Conservation (phyloP, 495 filamentous ascomycete species). For the Trichoderma gamsii region DNA sequence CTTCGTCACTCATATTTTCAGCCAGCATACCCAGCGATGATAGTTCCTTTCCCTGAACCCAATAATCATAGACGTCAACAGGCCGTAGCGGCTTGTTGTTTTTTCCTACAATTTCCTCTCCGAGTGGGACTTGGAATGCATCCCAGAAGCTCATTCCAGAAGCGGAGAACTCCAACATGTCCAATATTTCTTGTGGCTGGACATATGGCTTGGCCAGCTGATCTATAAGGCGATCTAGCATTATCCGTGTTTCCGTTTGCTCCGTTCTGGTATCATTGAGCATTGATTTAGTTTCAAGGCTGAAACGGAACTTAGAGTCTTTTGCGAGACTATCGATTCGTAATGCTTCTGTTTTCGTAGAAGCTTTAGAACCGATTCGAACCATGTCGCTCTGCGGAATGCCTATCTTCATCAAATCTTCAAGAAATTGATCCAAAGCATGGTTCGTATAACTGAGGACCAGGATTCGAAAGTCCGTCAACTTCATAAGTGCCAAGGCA, state of each 20-base stretch:
- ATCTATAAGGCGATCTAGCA: neutral
- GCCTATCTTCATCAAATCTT: constrained; percentile 59
- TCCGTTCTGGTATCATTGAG: constrained; percentile 39
- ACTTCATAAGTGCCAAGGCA: constrained; percentile 51
- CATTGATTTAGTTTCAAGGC: constrained; percentile 20
- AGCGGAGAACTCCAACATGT: neutral
- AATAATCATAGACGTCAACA: constrained; percentile 52
- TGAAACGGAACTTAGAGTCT: constrained; percentile 1
- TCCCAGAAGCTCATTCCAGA: neutral
- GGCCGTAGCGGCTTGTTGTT: constrained; percentile 38
- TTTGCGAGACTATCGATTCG: constrained; percentile 29
- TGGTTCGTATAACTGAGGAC: constrained; percentile 65
- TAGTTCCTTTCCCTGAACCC: constrained; percentile 46
- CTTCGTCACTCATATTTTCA: constrained; percentile 21
- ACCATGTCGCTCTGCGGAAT: constrained; percentile 52
- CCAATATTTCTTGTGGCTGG: neutral
- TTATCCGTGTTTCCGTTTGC: constrained; percentile 24
- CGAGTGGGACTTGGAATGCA: neutral
- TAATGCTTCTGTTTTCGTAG: constrained; percentile 31
- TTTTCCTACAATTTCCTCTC: neutral
- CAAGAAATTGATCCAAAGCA: constrained; percentile 68
- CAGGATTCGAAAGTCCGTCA: constrained; percentile 49
- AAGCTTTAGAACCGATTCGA: constrained; percentile 61
- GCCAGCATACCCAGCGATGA: constrained; percentile 31
- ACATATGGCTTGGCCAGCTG: neutral